Base-by-base conservation (phyloP, 306 rosid species). In the Acacia crassicarpa region DNA sequence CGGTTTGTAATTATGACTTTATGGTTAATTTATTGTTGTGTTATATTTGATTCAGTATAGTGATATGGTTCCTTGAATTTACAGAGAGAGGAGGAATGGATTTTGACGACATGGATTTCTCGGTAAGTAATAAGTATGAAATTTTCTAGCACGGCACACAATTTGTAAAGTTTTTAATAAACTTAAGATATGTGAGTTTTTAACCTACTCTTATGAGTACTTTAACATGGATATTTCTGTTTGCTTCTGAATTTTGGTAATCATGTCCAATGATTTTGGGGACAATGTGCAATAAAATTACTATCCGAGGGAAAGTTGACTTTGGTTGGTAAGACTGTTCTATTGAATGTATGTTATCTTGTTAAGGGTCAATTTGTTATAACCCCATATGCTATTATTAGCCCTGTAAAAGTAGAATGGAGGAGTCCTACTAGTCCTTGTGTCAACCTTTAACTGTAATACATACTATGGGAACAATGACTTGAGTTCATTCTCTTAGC, bases 11-110 rank as follows among this genome's bases (percentile, higher is more conserved):
- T 69, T 71, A 25, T 71, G 54, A 71, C 9, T 84, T 56, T 32
- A 49, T 61, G 30, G 10, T 22, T 22, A 40, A 5, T 19, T 8
- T 11, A 19, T 41, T 73, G 32, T 61, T 61, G 38, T 71, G 56
- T 23, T 23, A 68, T 9, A 7, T 58, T 27, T 66, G 69, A 25
- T 30, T 68, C 67, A 59, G 41, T 56, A 17, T 56, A 6, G 30
- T 46, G 44, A 17, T 62, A 35, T 5, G n/a, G 44, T 67, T 33
- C 30, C 67, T 80, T 65, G 67, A 51, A 23, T 51, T 53, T 74
- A 45, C 81, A 87, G 90, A 48, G 76, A 82, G 61, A 35, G 38
- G 58, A 22, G 89, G 75, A 45, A 80, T 79, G 86, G 86, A 85
- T 78, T 81, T 72, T 0, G 80, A 80, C 0, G 83, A 73, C 80